These are phyloP conservation scores for Cyathus striatus DNA, from an alignment of 768 basidiomycete genomes.

Conservation along the genomic window DNA sequence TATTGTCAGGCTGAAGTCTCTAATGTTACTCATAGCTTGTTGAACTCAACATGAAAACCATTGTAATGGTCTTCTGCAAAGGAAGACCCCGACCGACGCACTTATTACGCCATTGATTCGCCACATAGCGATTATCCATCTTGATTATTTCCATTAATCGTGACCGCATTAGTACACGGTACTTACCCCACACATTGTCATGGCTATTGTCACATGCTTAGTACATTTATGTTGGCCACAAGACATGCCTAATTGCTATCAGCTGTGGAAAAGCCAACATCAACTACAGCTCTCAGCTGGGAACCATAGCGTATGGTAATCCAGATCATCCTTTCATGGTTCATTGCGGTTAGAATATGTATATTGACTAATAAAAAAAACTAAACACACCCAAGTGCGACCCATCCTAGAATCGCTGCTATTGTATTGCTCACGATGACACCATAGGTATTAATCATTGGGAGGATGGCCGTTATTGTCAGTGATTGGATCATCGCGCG, in stretches of 20 bases:
- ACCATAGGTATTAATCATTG: background rate
- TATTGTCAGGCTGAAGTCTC: too few relatives aligned
- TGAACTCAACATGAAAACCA: too few relatives aligned
- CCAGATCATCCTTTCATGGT: conserved; percentile 6
- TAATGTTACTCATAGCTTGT: too few relatives aligned
- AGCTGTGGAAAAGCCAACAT: conserved; percentile 8
- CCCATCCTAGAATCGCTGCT: background rate
- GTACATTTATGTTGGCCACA: background rate
- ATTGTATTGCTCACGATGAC: background rate
- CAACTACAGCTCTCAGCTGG: conserved; percentile 6
- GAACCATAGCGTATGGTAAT: conserved; percentile 8
- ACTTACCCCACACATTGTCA: too few relatives aligned
- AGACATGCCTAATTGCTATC: conserved; percentile 1
- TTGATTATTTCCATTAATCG: too few relatives aligned
- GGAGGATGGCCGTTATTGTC: background rate
- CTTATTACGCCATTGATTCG: too few relatives aligned
- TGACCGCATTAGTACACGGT: too few relatives aligned
- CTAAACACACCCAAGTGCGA: background rate
- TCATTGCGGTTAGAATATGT: background rate
- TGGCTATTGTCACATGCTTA: too few relatives aligned
- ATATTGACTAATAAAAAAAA: background rate
- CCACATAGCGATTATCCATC: too few relatives aligned
- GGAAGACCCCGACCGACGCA: too few relatives aligned
- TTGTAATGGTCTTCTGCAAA: too few relatives aligned
- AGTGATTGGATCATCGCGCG: background rate